These are phyloP conservation scores for Syncephalastrum sp. DNA, from an alignment of 371 early-diverging fungal species.

Conservation along the genomic window DNA sequence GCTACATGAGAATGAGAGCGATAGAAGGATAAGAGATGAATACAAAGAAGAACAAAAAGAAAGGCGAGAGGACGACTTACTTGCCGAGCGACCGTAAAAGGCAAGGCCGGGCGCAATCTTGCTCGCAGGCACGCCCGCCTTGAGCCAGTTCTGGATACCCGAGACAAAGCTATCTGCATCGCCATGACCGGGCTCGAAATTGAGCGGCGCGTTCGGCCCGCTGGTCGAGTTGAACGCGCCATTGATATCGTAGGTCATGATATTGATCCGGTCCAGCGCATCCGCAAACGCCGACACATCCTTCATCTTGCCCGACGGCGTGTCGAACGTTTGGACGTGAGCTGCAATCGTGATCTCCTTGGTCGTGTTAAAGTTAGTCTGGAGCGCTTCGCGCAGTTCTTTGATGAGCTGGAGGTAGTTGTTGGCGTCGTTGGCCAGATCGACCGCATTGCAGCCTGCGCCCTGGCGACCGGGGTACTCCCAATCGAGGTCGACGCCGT, in stretches of 20 bases:
- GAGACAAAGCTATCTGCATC: constrained; percentile 37
- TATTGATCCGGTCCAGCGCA: constrained; percentile 58
- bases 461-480: constrained; percentile 61
- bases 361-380: constrained; percentile 42
- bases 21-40: not conserved
- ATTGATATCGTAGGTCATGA: constrained; percentile 60
- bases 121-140: constrained; percentile 53
- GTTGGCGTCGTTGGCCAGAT: constrained; percentile 39
- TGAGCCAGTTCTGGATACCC: constrained; percentile 52
- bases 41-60: not conserved
- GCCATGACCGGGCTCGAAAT: constrained; percentile 22
- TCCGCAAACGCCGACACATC: constrained; percentile 56
- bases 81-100: constrained; percentile 64
- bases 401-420: constrained; percentile 47
- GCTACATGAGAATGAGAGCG: constrained; percentile 10
- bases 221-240: constrained; percentile 52
- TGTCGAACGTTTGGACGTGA: constrained; percentile 49
- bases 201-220: constrained; percentile 58
- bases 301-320: constrained; percentile 38
- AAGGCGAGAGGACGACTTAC: constrained; percentile 13
- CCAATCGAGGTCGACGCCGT: constrained; percentile 54
- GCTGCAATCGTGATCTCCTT: constrained; percentile 59
- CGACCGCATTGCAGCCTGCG: constrained; percentile 49
- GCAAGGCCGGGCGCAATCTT: constrained; percentile 65
- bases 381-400: constrained; percentile 58